phyloP scores from a whole-genome alignment of 169 alveolate genomes.

The Pseudocohnilembus persalinus region DNA sequence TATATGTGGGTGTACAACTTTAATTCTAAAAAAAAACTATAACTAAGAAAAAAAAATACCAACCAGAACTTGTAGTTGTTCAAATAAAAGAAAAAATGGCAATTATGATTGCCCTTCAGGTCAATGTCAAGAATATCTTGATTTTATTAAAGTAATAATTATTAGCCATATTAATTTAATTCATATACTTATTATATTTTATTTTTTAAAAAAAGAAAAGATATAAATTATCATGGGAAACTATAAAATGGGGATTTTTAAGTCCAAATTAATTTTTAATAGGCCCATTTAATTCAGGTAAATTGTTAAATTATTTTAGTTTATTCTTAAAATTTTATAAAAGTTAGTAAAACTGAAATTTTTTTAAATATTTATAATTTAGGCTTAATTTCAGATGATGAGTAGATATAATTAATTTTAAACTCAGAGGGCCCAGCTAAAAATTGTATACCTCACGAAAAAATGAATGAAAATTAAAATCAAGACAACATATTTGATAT shows the following conservation, averaged over 20 bases:
- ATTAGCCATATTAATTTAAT: not conserved
- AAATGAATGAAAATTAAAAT: conserved; percentile 46
- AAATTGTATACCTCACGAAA: conserved; percentile 20
- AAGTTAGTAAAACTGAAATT: conserved; percentile 4
- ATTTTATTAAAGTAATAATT: conserved; percentile 29
- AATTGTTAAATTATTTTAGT: conserved; percentile 13
- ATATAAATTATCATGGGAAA: conserved; percentile 62
- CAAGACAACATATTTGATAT: conserved; percentile 11
- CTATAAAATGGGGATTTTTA: conserved; percentile 75
- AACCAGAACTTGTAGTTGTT: conserved; percentile 69
- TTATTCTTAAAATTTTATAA: conserved; percentile 25
- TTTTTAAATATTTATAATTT: conserved; percentile 57
- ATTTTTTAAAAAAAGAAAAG: conserved; percentile 69
- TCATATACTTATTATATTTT: conserved; percentile 50
- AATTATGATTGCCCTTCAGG: conserved; percentile 31
- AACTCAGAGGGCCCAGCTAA: conserved; percentile 43
- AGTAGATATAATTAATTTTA: conserved; percentile 35
- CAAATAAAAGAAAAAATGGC: conserved; percentile 41
- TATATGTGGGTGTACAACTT: conserved; percentile 79
- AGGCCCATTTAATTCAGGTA: conserved; percentile 56
- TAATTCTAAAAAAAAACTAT: conserved; percentile 61
- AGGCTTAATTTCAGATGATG: conserved; percentile 51
- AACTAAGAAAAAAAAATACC: conserved; percentile 63
- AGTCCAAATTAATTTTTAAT: conserved; percentile 66
- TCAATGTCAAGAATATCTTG: conserved; percentile 35